Evolutionary conservation across 495 filamentous ascomycete genomes (phyloP).

Genomic region (Neurospora terricola): DNA sequence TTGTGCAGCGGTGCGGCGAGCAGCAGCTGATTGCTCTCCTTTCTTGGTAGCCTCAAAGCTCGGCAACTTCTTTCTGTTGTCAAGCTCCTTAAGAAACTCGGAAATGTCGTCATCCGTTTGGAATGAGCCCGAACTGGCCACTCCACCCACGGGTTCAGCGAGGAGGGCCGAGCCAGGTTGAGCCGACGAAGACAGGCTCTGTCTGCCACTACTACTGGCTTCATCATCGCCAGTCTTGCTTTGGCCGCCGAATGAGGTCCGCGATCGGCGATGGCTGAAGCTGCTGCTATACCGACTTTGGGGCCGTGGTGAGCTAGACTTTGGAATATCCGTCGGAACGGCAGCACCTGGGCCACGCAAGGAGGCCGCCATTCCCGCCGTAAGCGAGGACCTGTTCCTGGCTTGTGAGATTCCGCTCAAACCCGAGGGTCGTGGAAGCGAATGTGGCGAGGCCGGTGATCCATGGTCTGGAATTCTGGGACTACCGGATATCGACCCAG

Average conservation of each 20-base stretch:
- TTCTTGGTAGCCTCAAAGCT: conserved; percentile 52
- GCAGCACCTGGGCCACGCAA: conserved; percentile 44
- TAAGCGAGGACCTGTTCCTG: conserved; percentile 56
- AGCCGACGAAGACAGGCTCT: conserved; percentile 72
- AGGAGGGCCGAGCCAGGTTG: conserved; percentile 81
- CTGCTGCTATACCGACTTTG: conserved; percentile 74
- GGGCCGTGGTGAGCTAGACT: conserved; percentile 50
- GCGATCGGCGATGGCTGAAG: conserved; percentile 57
- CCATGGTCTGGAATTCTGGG: conserved; percentile 41
- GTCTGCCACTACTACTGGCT: conserved; percentile 75
- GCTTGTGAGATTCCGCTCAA: conserved; percentile 50
- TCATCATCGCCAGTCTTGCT: conserved; percentile 69
- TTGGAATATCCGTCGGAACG: conserved; percentile 43
- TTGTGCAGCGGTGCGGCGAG: conserved; percentile 56
- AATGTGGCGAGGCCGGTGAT: conserved; percentile 50
- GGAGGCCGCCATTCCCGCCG: conserved; percentile 54
- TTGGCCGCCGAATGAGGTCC: conserved; percentile 61
- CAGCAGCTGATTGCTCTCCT: conserved; percentile 45
- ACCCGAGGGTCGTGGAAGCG: conserved; percentile 38
- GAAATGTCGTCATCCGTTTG: conserved; percentile 85
- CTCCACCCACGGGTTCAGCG: conserved; percentile 53
- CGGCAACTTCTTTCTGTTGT: conserved; percentile 67
- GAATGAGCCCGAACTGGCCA: conserved; percentile 66
- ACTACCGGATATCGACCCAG: conserved; percentile 85
- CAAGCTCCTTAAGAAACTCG: conserved; percentile 80